Evolutionary conservation across 2,329 filamentous ascomycete species (phyloP), one percentile per base, ranked within the genome.

Genomic region (Penicillium sp.): DNA sequence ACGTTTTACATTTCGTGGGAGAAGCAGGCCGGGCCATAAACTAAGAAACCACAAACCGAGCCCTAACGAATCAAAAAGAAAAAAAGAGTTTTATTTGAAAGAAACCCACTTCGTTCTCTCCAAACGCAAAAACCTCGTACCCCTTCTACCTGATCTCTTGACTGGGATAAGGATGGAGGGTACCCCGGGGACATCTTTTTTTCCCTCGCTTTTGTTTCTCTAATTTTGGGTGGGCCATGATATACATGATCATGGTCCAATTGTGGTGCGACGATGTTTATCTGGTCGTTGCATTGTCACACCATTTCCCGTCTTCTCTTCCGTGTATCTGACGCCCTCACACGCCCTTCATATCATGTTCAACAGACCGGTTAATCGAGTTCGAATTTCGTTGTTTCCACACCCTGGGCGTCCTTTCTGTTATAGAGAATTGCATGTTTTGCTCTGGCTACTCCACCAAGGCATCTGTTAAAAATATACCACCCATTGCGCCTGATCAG

Each of bases 61-160:
- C 69, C 69, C 68, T 69, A 71, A 71, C 67, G 69, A 72, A 72
- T 72, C 65, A 67, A 70, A 71, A 71, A 64, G 58, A 68, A 62
- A 67, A 64, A 63, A 62, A 62, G 11, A 28, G 56, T 63, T 63
- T 64, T 64, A 44, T 56, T 55, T 42, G 34, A 37, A 56, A 52
- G 54, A 66, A 23, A 61, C 64, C 65, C 64, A 64, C 19, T 19
- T 8, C 36, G 16, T 9, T 24, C 9, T 42, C 19, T 42, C 21
- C 37, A 42, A 23, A 42, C 18, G 13, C 19, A 18, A 18, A 42
- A 24, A 42, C 21, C 37, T 42, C 37, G 16, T 19, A n/a, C 58
- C 33, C 21, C 14, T 24, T 39, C 16, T 24, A n/a, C 18, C 37
- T 5, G 10, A 24, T 42, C 37, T 42, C 37, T 42, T 42, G 10